Evolutionary conservation across 768 basidiomycete genomes (phyloP).

Genomic region (Leucosporidium creatinivorum): DNA sequence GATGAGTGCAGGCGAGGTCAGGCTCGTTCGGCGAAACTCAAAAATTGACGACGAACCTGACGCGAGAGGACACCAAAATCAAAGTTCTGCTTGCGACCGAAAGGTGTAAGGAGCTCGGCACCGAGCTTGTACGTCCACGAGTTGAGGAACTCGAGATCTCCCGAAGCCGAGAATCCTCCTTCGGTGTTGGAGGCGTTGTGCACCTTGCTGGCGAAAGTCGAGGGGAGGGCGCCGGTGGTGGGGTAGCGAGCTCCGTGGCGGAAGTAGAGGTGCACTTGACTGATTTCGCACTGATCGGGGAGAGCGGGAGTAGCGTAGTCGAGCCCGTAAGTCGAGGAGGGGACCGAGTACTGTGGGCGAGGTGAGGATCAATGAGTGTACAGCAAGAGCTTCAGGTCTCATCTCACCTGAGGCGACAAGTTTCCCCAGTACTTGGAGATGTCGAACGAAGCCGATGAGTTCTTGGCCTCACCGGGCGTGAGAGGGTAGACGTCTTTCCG

Average conservation of each 20-base stretch:
- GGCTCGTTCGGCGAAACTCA: slow-evolving; percentile 50
- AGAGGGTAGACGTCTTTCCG: slow-evolving; percentile 35
- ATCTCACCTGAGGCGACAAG: not conserved
- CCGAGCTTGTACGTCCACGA: slow-evolving; percentile 82
- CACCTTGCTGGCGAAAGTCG: slow-evolving; percentile 36
- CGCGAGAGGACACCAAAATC: slow-evolving; percentile 53
- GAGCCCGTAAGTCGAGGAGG: slow-evolving; percentile 39
- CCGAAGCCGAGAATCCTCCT: slow-evolving; percentile 40
- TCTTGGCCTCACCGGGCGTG: slow-evolving; percentile 5
- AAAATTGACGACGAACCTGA: not conserved
- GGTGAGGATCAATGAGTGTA: slow-evolving; percentile 34
- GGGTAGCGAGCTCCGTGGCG: slow-evolving; percentile 42
- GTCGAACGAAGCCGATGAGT: slow-evolving; percentile 16
- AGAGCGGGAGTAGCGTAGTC: slow-evolving; percentile 36
- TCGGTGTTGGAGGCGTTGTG: slow-evolving; percentile 33
- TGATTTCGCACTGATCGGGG: slow-evolving; percentile 39
- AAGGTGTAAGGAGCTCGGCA: slow-evolving; percentile 76
- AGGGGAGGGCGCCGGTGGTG: slow-evolving; percentile 36
- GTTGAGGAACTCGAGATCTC: slow-evolving; percentile 67
- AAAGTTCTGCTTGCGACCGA: slow-evolving; percentile 78
- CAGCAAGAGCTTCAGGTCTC: too few relatives aligned
- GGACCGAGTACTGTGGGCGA: slow-evolving; percentile 39
- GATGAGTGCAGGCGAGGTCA: slow-evolving; percentile 43
- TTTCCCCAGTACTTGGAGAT: slow-evolving; percentile 40
- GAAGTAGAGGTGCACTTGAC: slow-evolving; percentile 37